phyloP scores from a whole-genome alignment of 1,284 basidiomycete genomes.

The Jaminaea rosea region DNA sequence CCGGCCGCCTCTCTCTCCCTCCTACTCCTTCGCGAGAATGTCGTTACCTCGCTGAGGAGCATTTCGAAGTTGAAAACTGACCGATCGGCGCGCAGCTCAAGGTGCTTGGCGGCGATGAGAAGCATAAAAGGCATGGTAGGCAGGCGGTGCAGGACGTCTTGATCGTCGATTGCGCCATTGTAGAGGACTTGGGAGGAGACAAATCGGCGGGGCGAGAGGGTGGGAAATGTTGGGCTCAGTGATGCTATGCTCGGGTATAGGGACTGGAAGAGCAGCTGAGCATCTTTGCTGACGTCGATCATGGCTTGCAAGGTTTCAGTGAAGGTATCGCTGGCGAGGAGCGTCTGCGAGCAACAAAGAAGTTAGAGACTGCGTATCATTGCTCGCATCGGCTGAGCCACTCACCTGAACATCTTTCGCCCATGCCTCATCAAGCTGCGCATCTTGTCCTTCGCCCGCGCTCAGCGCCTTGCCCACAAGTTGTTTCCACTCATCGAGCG shows the following conservation, averaged over 20 bases:
- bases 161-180: too few species aligned
- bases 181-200: background rate
- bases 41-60: constrained; percentile 29
- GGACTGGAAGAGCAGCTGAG: constrained; percentile 19
- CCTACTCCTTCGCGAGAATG: constrained; percentile 19
- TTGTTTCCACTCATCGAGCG: constrained; percentile 14
- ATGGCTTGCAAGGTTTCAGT: constrained; percentile 14
- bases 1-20: constrained; percentile 5
- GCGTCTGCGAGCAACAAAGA: too few species aligned
- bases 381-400: too few species aligned
- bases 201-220: constrained; percentile 6
- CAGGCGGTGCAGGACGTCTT: constrained; percentile 17
- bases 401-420: too few species aligned
- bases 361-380: too few species aligned
- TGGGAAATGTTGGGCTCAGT: constrained; percentile 3
- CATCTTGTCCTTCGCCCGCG: background rate
- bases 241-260: constrained; percentile 9
- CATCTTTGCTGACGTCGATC: constrained; percentile 26
- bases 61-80: constrained; percentile 45
- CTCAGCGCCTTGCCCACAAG: constrained; percentile 20
- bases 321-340: constrained; percentile 14
- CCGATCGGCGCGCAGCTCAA: constrained; percentile 28
- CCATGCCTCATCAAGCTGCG: too few species aligned
- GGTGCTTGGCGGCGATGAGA: constrained; percentile 38
- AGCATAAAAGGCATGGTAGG: constrained; percentile 35